Evolutionary conservation across 257 asterid genomes (phyloP).

Genomic region (Solanum bukasovii): DNA sequence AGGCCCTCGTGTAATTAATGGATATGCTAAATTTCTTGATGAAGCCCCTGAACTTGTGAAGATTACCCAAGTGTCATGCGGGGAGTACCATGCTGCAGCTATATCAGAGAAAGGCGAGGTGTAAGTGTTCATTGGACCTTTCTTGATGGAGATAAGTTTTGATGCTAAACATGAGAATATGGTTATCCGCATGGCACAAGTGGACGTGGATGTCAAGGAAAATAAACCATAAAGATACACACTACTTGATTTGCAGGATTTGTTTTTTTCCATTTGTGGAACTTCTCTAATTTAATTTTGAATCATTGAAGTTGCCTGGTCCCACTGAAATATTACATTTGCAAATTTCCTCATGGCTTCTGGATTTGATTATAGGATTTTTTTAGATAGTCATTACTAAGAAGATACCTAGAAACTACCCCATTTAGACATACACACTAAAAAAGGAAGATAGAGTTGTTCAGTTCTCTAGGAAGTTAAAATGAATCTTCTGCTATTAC

Average conservation of each 20-base stretch:
- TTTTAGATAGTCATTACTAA: background rate
- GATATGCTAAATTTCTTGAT: constrained; percentile 80
- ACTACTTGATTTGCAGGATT: background rate
- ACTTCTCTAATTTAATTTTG: background rate
- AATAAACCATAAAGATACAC: background rate
- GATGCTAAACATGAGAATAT: constrained; percentile 28
- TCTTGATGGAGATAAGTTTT: constrained; percentile 22
- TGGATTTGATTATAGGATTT: background rate
- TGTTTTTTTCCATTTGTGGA: background rate
- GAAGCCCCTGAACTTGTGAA: constrained; percentile 96
- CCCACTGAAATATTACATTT: background rate
- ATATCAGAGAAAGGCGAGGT: constrained; percentile 89
- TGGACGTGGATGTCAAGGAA: constrained; percentile 5
- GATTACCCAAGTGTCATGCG: constrained; percentile 83
- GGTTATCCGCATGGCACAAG: constrained; percentile 22
- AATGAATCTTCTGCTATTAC: background rate
- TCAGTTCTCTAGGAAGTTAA: background rate
- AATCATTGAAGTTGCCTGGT: background rate
- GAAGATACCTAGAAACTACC: background rate
- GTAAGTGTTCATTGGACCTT: constrained; percentile 72
- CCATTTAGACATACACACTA: background rate
- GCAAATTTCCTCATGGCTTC: background rate
- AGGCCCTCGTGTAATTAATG: constrained; percentile 72
- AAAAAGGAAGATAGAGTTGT: background rate
- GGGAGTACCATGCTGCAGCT: constrained; percentile 94